Evolutionary conservation across 1,284 basidiomycete species (phyloP).

Genomic region (Ceratobasidium sp.): DNA sequence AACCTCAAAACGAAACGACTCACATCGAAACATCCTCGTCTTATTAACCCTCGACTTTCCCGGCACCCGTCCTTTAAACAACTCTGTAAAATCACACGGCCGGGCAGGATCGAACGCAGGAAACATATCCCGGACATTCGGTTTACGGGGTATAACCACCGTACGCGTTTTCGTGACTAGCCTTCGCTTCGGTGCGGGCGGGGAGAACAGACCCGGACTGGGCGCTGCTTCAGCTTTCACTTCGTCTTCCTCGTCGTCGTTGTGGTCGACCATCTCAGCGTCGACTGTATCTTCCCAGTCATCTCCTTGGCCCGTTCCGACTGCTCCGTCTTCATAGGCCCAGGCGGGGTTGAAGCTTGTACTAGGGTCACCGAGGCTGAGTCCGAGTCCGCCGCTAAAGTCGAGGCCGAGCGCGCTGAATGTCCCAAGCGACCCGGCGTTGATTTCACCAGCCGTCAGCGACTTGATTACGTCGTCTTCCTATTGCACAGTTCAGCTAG

Average conservation of each 20-base stretch:
- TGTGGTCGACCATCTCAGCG: conserved; percentile 71
- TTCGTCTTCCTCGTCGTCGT: conserved; percentile 65
- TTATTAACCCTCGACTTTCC: conserved; percentile 78
- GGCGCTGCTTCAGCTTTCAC: conserved; percentile 48
- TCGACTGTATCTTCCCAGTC: conserved; percentile 91
- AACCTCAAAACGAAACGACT: conserved; percentile 24
- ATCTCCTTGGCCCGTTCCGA: conserved; percentile 79
- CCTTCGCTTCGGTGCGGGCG: conserved; percentile 28
- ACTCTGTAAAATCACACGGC: conserved; percentile 90
- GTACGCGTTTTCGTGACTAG: conserved; percentile 59
- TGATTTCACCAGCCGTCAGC: conserved; percentile 33
- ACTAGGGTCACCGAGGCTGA: conserved; percentile 28
- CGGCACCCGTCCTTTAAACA: conserved; percentile 88
- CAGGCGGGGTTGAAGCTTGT: conserved; percentile 61
- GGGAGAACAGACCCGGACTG: conserved; percentile 38
- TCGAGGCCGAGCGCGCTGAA: conserved; percentile 42
- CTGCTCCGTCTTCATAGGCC: conserved; percentile 68
- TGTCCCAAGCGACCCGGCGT: conserved; percentile 27
- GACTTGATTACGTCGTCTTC: conserved; percentile 44
- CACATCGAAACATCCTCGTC: conserved; percentile 72
- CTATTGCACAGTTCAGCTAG: background rate
- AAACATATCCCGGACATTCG: conserved; percentile 88
- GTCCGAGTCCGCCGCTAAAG: conserved; percentile 43
- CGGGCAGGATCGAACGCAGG: conserved; percentile 87
- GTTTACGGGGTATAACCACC: conserved; percentile 76